phyloP scores from a whole-genome alignment of 441 rosid species.

The Gossypium trilobum region DNA sequence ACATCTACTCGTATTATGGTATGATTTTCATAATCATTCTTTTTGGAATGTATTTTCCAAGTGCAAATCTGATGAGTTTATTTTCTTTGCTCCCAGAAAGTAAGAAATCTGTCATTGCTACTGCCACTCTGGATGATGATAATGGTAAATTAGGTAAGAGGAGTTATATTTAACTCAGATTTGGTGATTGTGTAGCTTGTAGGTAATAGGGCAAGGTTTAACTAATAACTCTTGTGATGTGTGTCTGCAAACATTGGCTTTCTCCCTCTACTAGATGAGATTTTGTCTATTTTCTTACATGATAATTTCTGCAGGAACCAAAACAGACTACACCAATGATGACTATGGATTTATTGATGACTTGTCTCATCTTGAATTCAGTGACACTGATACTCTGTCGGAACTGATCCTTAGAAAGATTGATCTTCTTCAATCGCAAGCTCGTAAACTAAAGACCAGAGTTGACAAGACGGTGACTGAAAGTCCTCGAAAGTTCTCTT shows the following conservation, averaged over 20 bases:
- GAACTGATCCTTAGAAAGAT: conserved; percentile 56
- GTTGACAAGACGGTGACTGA: conserved; percentile 54
- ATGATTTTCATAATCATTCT: conserved; percentile 13
- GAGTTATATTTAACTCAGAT: not conserved
- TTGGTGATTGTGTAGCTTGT: conserved; percentile 2
- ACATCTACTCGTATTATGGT: conserved; percentile 70
- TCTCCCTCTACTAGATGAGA: not conserved
- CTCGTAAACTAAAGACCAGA: conserved; percentile 38
- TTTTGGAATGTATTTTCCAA: not conserved
- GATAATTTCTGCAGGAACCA: conserved; percentile 33
- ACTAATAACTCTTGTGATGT: not conserved
- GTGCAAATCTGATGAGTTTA: conserved; percentile 6
- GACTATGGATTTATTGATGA: conserved; percentile 34
- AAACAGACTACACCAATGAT: conserved; percentile 25
- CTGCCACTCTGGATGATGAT: conserved; percentile 32
- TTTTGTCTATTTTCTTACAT: not conserved
- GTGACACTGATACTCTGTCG: conserved; percentile 32
- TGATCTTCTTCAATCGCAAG: conserved; percentile 45
- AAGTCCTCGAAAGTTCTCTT: conserved; percentile 49
- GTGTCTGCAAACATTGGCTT: not conserved
- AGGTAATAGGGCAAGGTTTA: not conserved
- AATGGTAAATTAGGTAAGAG: conserved; percentile 44
- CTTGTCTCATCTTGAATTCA: conserved; percentile 33
- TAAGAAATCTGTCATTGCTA: conserved; percentile 37
- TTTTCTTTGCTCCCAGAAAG: conserved; percentile 28